phyloP scores from a whole-genome alignment of 2,329 filamentous ascomycete genomes.

The Ophiocordyceps camponoti-saundersi region DNA sequence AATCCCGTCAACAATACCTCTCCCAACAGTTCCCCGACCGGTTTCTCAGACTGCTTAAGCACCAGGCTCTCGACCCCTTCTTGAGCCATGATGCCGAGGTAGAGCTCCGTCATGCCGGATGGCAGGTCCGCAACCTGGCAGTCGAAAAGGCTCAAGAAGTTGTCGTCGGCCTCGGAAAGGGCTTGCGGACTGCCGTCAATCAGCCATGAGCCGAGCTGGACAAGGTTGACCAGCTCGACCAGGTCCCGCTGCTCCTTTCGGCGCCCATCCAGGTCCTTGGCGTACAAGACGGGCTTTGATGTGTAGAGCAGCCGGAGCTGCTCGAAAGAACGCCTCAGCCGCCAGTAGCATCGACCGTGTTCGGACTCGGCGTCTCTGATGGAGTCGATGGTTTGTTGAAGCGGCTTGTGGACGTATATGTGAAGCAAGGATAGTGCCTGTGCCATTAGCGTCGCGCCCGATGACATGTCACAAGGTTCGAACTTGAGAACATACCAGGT shows the following conservation, averaged over 20 bases:
- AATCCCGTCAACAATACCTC: constrained; percentile 40
- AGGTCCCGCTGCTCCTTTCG: constrained; percentile 15
- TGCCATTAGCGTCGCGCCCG: constrained; percentile 1
- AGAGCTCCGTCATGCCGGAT: constrained; percentile 23
- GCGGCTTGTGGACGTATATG: constrained; percentile 18
- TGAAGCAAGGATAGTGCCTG: constrained; percentile 22
- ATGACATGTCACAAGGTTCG: background rate
- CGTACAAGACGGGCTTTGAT: constrained; percentile 13
- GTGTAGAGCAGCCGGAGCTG: constrained; percentile 17
- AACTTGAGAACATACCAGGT: constrained; percentile 17
- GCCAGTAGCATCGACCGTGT: constrained; percentile 14
- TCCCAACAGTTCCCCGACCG: constrained; percentile 33
- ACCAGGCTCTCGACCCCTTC: constrained; percentile 36
- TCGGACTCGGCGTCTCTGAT: constrained; percentile 16
- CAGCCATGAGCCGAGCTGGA: constrained; percentile 24
- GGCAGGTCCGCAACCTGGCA: constrained; percentile 26
- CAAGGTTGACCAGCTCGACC: constrained; percentile 31
- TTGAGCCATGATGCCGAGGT: constrained; percentile 29
- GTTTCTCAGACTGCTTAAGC: constrained; percentile 28
- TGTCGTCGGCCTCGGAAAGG: constrained; percentile 23
- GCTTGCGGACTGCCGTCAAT: constrained; percentile 20
- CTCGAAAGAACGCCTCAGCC: constrained; percentile 15
- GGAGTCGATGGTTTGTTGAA: constrained; percentile 17
- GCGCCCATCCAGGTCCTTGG: constrained; percentile 16
- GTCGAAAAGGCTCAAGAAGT: constrained; percentile 27